Evolutionary conservation across 148 eudicot species (phyloP), one percentile per base, ranked within the genome.

Genomic region (Vaccinium vitisidaea): DNA sequence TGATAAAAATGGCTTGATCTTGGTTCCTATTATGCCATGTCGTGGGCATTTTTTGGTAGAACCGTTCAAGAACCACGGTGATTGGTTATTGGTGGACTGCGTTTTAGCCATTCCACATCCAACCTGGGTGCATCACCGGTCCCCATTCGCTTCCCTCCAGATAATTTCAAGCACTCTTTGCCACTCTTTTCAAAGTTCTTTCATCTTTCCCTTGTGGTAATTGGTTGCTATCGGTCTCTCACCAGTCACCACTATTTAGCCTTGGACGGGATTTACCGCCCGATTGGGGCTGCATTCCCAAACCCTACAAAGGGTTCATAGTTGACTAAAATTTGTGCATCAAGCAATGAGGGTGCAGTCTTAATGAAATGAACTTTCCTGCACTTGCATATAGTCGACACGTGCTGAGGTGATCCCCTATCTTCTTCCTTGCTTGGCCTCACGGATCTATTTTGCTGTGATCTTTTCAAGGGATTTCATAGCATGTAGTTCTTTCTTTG

Each of bases 301-400:
- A 78, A 11, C 54, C 53, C 25, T 52, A 11, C 8, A 4, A 25
- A 12, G 39, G 0, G 63, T 53, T 39, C 10, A 4, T 36, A n/a
- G 55, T 50, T 10, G 80, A 18, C 78, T 25, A 74, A 18, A 43
- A 2, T 2, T 43, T 75, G 43, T 19, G 78, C 46, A 19, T 39
- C 50, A 39, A 48, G 7, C 52, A 43, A 43, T 50, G 58, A n/a
- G 58, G 81, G 23, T 6, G 61, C 7, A 25, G 67, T 54, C 39
- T 19, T 53, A 23, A 23, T 52, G 61, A 53, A 78, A 50, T 71
- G 46, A 74, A 74, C 49, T 74, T 71, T 71, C 77, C 77, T 74
- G 50, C 77, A 74, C 18, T 43, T 43, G 77, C 50, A 39, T 36
- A 74, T 39, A 1, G 52, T 74, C 13, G 0, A 74, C n/a, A 18